Base-by-base conservation (phyloP, 305 asterid genomes). In the Fraxinus velutina region DNA sequence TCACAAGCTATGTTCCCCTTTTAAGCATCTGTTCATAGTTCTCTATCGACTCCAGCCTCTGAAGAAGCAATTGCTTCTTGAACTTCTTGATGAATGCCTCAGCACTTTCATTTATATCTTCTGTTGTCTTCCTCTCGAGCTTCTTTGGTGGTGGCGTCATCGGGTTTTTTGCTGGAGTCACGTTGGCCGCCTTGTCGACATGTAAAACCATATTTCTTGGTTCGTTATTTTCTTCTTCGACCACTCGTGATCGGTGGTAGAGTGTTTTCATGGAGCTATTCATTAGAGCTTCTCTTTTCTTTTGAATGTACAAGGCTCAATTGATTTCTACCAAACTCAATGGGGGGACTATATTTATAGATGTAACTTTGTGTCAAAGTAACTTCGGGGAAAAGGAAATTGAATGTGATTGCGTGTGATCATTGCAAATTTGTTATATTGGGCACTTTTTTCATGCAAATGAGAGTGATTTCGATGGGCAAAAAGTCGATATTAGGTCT, bases 41-140 rank as follows among this genome's bases (percentile, higher is more conserved):
- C 85, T 92, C 97, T 17, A 93, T 88, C 19, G 98, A 93, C 85
- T 92, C 90, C 0, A 93, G 85, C 91, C 98, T 90, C 82, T 91
- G 97, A 21, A 92, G 90, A 37, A 84, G 84, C 68, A 93, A 29
- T 44, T 93, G 94, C 78, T 91, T 84, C 88, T 86, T 91, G 68
- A 93, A 92, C 76, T 89, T 93, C 75, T 77, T 88, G 32, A 93
- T 93, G 86, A 93, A 92, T 0, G 89, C 92, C 30, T 93, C 98
- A 12, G 97, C 98, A 47, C 93, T 90, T 70, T 86, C 85, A 50
- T 93, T 88, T 13, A 93, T 86, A 62, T 93, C 97, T 44, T 83
- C 93, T 0, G 88, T 79, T 0, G 89, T 70, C 83, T 83, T 86
- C 30, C 85, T 87, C 86, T 88, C 93, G 39, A 83, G 44, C 80